Evolutionary conservation across 768 basidiomycete species (phyloP).

Genomic region (Leucocoprinus birnbaumii): DNA sequence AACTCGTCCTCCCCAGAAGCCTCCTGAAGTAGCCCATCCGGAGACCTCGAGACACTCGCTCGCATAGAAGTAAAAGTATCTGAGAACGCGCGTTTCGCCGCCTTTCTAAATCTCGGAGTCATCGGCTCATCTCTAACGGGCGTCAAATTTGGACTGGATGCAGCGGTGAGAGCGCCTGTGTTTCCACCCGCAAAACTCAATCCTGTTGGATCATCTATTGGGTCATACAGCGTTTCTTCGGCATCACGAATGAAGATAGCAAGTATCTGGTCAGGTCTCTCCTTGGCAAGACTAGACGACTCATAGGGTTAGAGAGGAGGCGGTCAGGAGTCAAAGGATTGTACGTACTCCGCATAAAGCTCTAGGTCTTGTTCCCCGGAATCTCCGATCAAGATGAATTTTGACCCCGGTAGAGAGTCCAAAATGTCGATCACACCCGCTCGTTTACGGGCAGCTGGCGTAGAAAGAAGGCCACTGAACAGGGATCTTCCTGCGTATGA

Average conservation of each 20-base stretch:
- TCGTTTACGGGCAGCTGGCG: constrained; percentile 82
- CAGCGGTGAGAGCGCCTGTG: constrained; percentile 13
- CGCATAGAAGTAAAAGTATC: neutral
- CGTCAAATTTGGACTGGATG: constrained; percentile 5
- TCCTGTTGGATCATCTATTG: constrained; percentile 67
- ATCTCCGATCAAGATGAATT: constrained; percentile 88
- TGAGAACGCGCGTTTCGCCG: neutral
- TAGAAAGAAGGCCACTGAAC: constrained; percentile 78
- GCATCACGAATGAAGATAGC: constrained; percentile 87
- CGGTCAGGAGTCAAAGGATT: constrained; percentile 14
- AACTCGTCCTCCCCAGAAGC: neutral
- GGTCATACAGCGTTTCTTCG: constrained; percentile 27
- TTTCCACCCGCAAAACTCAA: constrained; percentile 22
- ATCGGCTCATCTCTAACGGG: neutral
- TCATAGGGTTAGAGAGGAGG: neutral
- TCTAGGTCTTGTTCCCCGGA: constrained; percentile 95
- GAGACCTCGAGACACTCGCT: neutral
- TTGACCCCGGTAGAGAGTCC: constrained; percentile 66
- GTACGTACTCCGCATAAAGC: constrained; percentile 76
- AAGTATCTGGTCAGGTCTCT: constrained; percentile 66
- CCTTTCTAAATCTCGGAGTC: neutral
- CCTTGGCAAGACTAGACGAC: constrained; percentile 51
- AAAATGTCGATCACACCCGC: constrained; percentile 77
- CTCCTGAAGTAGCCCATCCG: neutral
- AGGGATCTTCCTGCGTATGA: constrained; percentile 85